Percentiles rank a stretch among this genome's conserved stretches.
Conservation (phyloP, 352 stramenopile species). For the Pythium insidiosum region DNA sequence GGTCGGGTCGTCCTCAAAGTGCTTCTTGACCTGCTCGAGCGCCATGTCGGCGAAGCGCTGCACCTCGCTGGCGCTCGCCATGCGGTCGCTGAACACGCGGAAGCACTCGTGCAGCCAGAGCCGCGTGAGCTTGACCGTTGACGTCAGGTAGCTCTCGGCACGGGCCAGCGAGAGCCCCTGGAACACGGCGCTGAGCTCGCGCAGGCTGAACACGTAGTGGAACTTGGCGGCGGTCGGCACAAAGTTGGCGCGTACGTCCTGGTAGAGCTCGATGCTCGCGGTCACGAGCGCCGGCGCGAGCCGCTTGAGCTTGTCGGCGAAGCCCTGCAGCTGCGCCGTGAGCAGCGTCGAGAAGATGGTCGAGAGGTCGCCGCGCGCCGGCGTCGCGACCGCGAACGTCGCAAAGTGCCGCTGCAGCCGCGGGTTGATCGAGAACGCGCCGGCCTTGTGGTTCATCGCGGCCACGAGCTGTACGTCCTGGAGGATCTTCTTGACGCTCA, state of each 20-base stretch:
- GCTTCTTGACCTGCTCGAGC: slow-evolving; percentile 80
- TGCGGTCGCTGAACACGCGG: slow-evolving; percentile 89
- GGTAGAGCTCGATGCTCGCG: slow-evolving; percentile 80
- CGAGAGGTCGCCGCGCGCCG: slow-evolving; percentile 48
- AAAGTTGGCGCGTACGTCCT: slow-evolving; percentile 68
- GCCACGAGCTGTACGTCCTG: slow-evolving; percentile 84
- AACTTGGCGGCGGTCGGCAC: slow-evolving; percentile 88
- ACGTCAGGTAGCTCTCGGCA: slow-evolving; percentile 50
- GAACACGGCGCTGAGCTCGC: slow-evolving; percentile 84
- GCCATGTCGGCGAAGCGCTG: slow-evolving; percentile 77
- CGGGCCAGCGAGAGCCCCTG: slow-evolving; percentile 71
- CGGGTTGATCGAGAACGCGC: slow-evolving; percentile 82
- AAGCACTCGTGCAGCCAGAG: slow-evolving; percentile 91
- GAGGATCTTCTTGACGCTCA: slow-evolving; percentile 83
- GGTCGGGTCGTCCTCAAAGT: slow-evolving; percentile 73
- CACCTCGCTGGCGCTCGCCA: slow-evolving; percentile 65
- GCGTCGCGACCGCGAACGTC: slow-evolving; percentile 64
- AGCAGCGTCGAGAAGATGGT: slow-evolving; percentile 67
- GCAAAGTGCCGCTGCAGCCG: slow-evolving; percentile 87
- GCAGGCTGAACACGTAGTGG: slow-evolving; percentile 91
- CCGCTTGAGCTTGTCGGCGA: slow-evolving; percentile 77
- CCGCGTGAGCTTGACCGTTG: slow-evolving; percentile 55
- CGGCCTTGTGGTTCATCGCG: slow-evolving; percentile 90
- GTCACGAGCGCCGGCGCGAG: slow-evolving; percentile 52
- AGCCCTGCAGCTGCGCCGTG: slow-evolving; percentile 53